phyloP scores from a whole-genome alignment of 495 filamentous ascomycete genomes.

The Bathelium albidoporum region DNA sequence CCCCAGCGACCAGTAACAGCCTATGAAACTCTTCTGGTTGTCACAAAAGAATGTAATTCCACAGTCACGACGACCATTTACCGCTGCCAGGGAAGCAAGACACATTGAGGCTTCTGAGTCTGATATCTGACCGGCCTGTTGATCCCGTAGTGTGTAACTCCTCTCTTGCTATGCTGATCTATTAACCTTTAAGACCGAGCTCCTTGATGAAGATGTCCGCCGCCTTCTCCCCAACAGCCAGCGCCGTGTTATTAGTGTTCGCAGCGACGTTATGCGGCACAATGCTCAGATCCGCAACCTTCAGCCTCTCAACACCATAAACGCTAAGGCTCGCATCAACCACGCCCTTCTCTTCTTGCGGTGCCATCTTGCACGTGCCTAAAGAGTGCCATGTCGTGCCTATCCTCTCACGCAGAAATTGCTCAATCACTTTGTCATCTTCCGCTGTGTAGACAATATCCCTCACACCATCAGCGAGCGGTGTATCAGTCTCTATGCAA shows the following conservation, averaged over 20 bases:
- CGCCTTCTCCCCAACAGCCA: conserved; percentile 51
- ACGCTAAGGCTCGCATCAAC: conserved; percentile 41
- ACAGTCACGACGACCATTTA: too few relatives aligned
- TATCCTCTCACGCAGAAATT: conserved; percentile 37
- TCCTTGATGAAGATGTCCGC: conserved; percentile 47
- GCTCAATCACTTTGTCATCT: conserved; percentile 43
- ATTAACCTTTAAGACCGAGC: conserved; percentile 33
- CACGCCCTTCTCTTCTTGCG: conserved; percentile 36
- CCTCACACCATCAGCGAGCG: conserved; percentile 13
- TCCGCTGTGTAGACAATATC: conserved; percentile 40
- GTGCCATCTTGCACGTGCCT: conserved; percentile 42
- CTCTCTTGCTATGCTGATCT: too few relatives aligned
- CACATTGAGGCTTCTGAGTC: too few relatives aligned
- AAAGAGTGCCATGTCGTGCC: conserved; percentile 42
- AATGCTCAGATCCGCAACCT: conserved; percentile 40
- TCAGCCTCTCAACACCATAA: conserved; percentile 39
- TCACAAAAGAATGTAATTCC: too few relatives aligned
- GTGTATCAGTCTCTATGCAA: conserved; percentile 10
- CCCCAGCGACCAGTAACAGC: too few relatives aligned
- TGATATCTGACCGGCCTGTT: too few relatives aligned
- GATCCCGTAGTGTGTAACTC: too few relatives aligned
- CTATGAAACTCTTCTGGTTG: too few relatives aligned
- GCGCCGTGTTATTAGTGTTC: conserved; percentile 52
- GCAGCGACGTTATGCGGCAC: conserved; percentile 49
- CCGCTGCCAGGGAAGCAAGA: too few relatives aligned